phyloP scores from a whole-genome alignment of 2,329 filamentous ascomycete genomes.

The Exophiala aquamarina region DNA sequence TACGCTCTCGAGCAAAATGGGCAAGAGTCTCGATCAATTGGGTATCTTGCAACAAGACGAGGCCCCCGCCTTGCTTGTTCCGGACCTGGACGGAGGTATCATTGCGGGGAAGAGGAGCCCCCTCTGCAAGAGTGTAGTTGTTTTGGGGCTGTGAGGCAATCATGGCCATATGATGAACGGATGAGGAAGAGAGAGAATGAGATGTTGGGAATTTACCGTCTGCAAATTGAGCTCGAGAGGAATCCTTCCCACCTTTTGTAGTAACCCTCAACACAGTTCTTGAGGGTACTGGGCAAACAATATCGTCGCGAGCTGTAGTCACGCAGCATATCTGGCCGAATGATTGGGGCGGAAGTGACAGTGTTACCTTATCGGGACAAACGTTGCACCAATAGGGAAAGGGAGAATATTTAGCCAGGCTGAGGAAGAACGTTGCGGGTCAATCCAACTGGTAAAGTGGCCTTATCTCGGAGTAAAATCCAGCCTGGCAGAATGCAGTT shows the following conservation, averaged over 20 bases:
- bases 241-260: too few species aligned
- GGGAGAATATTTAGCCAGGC: slow-evolving; percentile 11
- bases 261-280: too few species aligned
- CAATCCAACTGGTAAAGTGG: slow-evolving; percentile 5
- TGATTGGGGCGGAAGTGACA: not conserved
- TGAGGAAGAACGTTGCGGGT: slow-evolving; percentile 11
- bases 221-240: too few species aligned
- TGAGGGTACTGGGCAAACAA: too few species aligned
- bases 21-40: slow-evolving; percentile 62
- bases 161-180: slow-evolving; percentile 1
- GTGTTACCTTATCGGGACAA: slow-evolving; percentile 8
- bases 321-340: not conserved
- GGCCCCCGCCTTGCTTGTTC: slow-evolving; percentile 32
- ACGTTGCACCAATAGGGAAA: slow-evolving; percentile 10
- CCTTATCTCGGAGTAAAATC: not conserved
- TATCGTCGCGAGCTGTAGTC: too few species aligned
- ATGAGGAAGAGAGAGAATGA: too few species aligned
- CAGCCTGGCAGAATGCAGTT: not conserved
- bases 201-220: too few species aligned
- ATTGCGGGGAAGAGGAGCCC: slow-evolving; percentile 19
- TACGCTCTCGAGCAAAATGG: slow-evolving; percentile 63
- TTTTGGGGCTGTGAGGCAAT: slow-evolving; percentile 24
- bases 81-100: slow-evolving; percentile 21
- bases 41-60: slow-evolving; percentile 56
- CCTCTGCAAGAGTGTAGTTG: slow-evolving; percentile 25